Evolutionary conservation across 2,329 filamentous ascomycete species (phyloP).

Genomic region (Rhinocladiella similis): DNA sequence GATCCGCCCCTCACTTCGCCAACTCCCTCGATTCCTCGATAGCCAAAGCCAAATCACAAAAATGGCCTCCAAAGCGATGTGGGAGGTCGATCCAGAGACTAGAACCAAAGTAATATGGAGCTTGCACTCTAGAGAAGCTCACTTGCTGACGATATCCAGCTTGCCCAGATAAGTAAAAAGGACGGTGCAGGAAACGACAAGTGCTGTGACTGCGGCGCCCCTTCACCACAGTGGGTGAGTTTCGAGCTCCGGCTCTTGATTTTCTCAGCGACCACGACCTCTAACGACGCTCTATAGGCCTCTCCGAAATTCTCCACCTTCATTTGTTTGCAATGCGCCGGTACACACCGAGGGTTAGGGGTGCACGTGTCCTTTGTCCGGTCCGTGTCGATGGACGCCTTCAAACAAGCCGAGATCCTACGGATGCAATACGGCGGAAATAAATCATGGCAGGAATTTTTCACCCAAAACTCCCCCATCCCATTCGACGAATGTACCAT

Average conservation of each 20-base stretch:
- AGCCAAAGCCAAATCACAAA: not conserved
- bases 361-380: slow-evolving; percentile 99
- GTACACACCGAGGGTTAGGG: slow-evolving; percentile 88
- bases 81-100: slow-evolving; percentile 98
- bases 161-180: slow-evolving; percentile 84
- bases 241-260: not conserved
- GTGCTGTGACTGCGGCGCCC: slow-evolving; percentile 94
- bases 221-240: slow-evolving; percentile 93
- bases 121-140: not conserved
- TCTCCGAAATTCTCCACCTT: slow-evolving; percentile 97
- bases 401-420: slow-evolving; percentile 89
- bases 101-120: slow-evolving; percentile 74
- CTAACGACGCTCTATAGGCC: slow-evolving; percentile 46
- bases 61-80: slow-evolving; percentile 60
- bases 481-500: slow-evolving; percentile 87
- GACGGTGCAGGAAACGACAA: slow-evolving; percentile 73
- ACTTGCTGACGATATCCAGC: slow-evolving; percentile 50
- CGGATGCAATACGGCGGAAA: slow-evolving; percentile 94
- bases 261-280: not conserved
- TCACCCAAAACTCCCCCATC: slow-evolving; percentile 70
- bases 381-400: slow-evolving; percentile 97
- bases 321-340: slow-evolving; percentile 95
- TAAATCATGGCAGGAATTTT: slow-evolving; percentile 82
- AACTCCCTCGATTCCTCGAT: not conserved
- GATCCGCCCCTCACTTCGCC: not conserved